Evolutionary conservation across 257 asterid genomes (phyloP).

Genomic region (Verbena officinalis): DNA sequence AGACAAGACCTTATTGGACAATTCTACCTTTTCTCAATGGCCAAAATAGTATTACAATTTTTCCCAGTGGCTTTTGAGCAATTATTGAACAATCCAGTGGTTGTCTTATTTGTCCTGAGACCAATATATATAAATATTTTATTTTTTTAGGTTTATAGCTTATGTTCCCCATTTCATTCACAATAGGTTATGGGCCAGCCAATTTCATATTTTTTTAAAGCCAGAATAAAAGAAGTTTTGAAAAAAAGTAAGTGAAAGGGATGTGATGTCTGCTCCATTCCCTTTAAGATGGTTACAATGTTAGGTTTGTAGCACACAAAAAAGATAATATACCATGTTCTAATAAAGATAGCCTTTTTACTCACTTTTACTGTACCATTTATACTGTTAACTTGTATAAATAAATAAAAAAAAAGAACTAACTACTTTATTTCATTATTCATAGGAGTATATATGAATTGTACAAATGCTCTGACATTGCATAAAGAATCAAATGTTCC

Average conservation of each 20-base stretch:
- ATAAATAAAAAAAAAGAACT: background rate
- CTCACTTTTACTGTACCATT: background rate
- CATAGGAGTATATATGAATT: too few species aligned
- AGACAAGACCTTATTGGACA: too few species aligned
- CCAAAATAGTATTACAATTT: slow-evolving; percentile 5
- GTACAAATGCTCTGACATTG: too few species aligned
- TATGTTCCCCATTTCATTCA: slow-evolving; percentile 54
- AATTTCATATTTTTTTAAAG: background rate
- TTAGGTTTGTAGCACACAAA: slow-evolving; percentile 39
- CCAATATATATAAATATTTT: slow-evolving; percentile 16
- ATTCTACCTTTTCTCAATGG: background rate
- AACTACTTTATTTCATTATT: background rate
- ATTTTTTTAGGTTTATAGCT: slow-evolving; percentile 35
- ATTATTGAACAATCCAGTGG: slow-evolving; percentile 23
- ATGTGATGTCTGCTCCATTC: slow-evolving; percentile 56
- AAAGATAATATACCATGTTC: slow-evolving; percentile 43
- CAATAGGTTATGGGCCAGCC: slow-evolving; percentile 43
- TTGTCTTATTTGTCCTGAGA: slow-evolving; percentile 25
- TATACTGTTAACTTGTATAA: background rate
- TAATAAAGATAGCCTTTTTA: slow-evolving; percentile 18
- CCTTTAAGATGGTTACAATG: slow-evolving; percentile 38
- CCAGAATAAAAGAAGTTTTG: background rate
- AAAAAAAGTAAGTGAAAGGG: slow-evolving; percentile 54
- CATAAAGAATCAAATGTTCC: too few species aligned
- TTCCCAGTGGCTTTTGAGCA: background rate